Percentiles rank a stretch among this genome's conserved stretches.
Evolutionary conservation across 768 basidiomycete genomes (phyloP).

Genomic region (Kwoniella pini): DNA sequence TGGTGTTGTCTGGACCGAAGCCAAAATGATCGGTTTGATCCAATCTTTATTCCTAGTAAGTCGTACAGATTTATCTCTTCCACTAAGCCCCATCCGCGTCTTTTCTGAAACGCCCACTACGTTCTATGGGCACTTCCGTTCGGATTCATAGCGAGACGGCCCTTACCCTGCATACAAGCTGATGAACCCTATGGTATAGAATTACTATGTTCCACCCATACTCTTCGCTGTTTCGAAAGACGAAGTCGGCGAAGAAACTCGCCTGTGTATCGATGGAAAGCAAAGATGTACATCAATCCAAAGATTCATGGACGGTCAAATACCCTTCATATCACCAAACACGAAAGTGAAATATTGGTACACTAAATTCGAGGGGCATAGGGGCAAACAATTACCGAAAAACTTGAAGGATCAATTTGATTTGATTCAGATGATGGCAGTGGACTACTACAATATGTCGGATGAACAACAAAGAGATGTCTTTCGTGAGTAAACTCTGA

Average conservation of each 20-base stretch:
- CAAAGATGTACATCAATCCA: slow-evolving; percentile 43
- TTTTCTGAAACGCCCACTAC: too few species aligned
- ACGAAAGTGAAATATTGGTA: slow-evolving; percentile 36
- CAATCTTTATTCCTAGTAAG: slow-evolving; percentile 44
- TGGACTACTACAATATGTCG: slow-evolving; percentile 66
- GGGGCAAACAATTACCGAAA: slow-evolving; percentile 27
- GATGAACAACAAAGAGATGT: slow-evolving; percentile 71
- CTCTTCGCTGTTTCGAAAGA: slow-evolving; percentile 29
- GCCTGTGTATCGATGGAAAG: slow-evolving; percentile 47
- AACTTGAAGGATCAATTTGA: slow-evolving; percentile 35
- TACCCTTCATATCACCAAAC: slow-evolving; percentile 33
- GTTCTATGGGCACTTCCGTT: too few species aligned
- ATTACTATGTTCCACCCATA: slow-evolving; percentile 46
- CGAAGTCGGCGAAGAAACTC: slow-evolving; percentile 13
- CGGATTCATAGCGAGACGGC: too few species aligned
- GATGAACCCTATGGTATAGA: slow-evolving; percentile 17
- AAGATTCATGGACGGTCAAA: slow-evolving; percentile 41
- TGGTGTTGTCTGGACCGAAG: slow-evolving; percentile 45
- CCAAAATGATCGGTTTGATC: slow-evolving; percentile 42
- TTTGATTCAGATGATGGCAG: slow-evolving; percentile 47
- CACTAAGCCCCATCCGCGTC: too few species aligned
- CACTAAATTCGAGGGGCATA: background rate
- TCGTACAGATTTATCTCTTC: background rate
- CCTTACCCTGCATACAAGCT: background rate
- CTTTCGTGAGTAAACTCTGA: slow-evolving; percentile 41